These are phyloP conservation scores for Penicillium brasilianum DNA, from an alignment of 2,329 filamentous ascomycete species.

Conservation along the genomic window DNA sequence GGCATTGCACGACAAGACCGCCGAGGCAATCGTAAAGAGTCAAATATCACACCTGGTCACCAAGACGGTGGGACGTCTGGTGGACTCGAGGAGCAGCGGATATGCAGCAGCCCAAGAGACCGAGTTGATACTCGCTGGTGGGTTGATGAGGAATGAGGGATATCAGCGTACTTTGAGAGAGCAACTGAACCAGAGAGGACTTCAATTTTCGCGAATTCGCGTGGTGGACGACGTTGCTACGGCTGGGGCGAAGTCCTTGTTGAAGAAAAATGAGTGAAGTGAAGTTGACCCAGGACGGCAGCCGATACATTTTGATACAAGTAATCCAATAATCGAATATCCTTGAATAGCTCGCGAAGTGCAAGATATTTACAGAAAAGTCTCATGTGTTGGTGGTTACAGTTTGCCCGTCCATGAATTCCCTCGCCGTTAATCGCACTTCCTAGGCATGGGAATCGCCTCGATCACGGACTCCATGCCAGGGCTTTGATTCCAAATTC, in stretches of 20 bases:
- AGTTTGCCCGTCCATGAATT: background rate
- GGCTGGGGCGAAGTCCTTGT: constrained; percentile 10
- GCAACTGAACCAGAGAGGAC: constrained; percentile 8
- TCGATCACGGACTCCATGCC: constrained; percentile 40
- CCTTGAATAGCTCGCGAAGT: background rate
- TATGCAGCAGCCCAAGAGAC: constrained; percentile 16
- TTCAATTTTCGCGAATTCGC: constrained; percentile 15
- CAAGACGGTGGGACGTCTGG: constrained; percentile 23
- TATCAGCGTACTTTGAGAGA: constrained; percentile 21
- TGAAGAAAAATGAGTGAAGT: background rate
- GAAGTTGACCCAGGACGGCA: no score
- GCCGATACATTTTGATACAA: background rate
- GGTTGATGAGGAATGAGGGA: constrained; percentile 25
- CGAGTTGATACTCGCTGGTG: constrained; percentile 29
- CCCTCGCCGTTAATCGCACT: background rate
- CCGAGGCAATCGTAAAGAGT: constrained; percentile 19
- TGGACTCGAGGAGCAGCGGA: constrained; percentile 16
- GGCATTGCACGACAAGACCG: constrained; percentile 2
- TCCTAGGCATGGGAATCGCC: constrained; percentile 23
- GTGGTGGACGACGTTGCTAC: constrained; percentile 24
- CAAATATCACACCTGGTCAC: constrained; percentile 20
- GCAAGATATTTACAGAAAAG: no score
- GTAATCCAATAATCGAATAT: no score
- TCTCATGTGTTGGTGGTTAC: background rate
- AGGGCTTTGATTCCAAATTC: constrained; percentile 35